Evolutionary conservation across 768 basidiomycete genomes (phyloP), one percentile per base, ranked within the genome.

Genomic region (Mycena vulgaris): DNA sequence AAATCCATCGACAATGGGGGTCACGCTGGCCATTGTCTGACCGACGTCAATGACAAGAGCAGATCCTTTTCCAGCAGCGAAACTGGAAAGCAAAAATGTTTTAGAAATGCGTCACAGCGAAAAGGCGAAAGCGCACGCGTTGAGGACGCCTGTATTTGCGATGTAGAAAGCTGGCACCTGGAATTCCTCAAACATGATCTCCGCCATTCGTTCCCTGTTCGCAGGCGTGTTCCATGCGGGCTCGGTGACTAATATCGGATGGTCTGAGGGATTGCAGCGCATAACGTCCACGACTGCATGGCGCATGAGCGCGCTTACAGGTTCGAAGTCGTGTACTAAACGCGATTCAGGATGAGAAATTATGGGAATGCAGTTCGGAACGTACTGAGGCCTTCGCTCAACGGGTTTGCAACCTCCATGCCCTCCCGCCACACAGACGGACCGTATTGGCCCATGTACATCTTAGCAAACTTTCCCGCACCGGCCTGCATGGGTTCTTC

Each of bases 161-260:
- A 97, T 94, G 79, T 99, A 99, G 82, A 97, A 96, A 3, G 97
- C 98, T 11, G 98, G 97, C 9, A 93, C 93, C 53, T 94, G 86
- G 75, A 98, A 97, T 74, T 97, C 93, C 81, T 99, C 98, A 76
- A 99, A 99, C 91, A 98, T 94, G 53, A 98, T 93, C 82, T 99
- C 96, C 14, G 96, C 94, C 92, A 99, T 94, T 63, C 93, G 89
- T 83, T 99, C 96, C 68, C 97, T 85, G 77, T 98, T 95, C n/a
- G 91, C 91, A 25, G 91, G 85, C 0, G 95, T 95, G 78, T 98
- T 99, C 98, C 98, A 99, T 4, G 96, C 92, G 9, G 96, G 93
- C 79, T 99, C 98, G 0, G 98, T 98, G 10, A 96, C 89, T 47
- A 99, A 89, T 48, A 98, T 81, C 1, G 98, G 98, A 76, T 98